Evolutionary conservation across 2,329 filamentous ascomycete genomes (phyloP).

Genomic region (Aureobasidium sp.): DNA sequence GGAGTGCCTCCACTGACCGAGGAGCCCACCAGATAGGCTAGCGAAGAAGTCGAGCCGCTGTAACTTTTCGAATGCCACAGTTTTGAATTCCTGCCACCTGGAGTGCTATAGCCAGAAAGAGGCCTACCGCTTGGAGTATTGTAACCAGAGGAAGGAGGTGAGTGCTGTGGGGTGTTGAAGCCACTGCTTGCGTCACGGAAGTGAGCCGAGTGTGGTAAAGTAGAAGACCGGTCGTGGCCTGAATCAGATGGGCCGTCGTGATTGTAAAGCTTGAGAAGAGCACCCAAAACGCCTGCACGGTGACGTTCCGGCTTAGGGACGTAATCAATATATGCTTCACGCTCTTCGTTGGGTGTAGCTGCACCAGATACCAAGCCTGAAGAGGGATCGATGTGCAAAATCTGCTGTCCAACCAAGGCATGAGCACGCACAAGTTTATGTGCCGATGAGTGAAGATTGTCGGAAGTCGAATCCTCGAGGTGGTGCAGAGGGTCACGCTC

Average conservation of each 20-base stretch:
- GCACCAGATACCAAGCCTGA: slow-evolving; percentile 38
- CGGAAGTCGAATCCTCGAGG: slow-evolving; percentile 13
- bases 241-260: slow-evolving; percentile 21
- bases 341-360: slow-evolving; percentile 41
- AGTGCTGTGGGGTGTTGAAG: slow-evolving; percentile 29
- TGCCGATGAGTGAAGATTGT: slow-evolving; percentile 34
- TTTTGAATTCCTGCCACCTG: slow-evolving; percentile 13
- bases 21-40: slow-evolving; percentile 39
- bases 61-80: slow-evolving; percentile 33
- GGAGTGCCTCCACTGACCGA: slow-evolving; percentile 39
- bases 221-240: slow-evolving; percentile 16
- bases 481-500: slow-evolving; percentile 24
- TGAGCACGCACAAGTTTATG: slow-evolving; percentile 38
- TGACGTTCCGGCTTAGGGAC: slow-evolving; percentile 62
- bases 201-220: slow-evolving; percentile 14
- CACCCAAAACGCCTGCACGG: slow-evolving; percentile 65
- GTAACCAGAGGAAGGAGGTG: slow-evolving; percentile 38
- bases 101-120: not conserved
- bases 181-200: slow-evolving; percentile 19
- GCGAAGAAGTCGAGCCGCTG: slow-evolving; percentile 35
- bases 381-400: slow-evolving; percentile 20
- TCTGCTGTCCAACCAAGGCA: slow-evolving; percentile 24
- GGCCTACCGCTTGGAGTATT: slow-evolving; percentile 32
- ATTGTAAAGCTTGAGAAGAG: slow-evolving; percentile 63
- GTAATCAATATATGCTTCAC: slow-evolving; percentile 53